Percentiles rank a stretch among this genome's conserved stretches.
These are phyloP conservation scores for Calocybe indica DNA, from an alignment of 768 basidiomycete species.

Conservation along the genomic window DNA sequence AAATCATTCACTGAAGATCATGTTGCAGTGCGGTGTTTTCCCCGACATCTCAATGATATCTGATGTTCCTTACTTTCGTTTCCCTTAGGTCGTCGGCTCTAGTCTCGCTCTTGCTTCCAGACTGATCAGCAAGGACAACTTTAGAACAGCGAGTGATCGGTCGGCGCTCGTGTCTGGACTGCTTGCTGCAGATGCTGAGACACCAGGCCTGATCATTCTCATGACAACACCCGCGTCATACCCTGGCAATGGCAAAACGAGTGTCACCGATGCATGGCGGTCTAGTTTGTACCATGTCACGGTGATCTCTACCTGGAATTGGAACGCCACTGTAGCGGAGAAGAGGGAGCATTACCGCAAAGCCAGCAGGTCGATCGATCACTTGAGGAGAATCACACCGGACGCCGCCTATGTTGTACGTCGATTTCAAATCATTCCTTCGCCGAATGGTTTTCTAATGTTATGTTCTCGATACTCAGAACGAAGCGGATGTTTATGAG, in stretches of 20 bases:
- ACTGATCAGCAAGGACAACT: slow-evolving; percentile 33
- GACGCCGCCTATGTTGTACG: slow-evolving; percentile 40
- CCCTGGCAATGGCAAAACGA: slow-evolving; percentile 27
- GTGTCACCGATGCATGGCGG: slow-evolving; percentile 40
- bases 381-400: slow-evolving; percentile 35
- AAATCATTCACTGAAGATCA: slow-evolving; percentile 27
- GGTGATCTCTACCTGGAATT: slow-evolving; percentile 36
- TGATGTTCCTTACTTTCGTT: not conserved
- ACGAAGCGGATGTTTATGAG: slow-evolving; percentile 44
- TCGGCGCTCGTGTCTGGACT: slow-evolving; percentile 29
- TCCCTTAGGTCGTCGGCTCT: slow-evolving; percentile 28
- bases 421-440: slow-evolving; percentile 2
- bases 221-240: slow-evolving; percentile 33
- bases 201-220: slow-evolving; percentile 36
- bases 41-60: not conserved
- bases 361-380: slow-evolving; percentile 31
- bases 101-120: slow-evolving; percentile 39
- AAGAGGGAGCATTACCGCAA: slow-evolving; percentile 25
- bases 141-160: slow-evolving; percentile 23
- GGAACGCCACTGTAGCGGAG: slow-evolving; percentile 34
- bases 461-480: slow-evolving; percentile 17
- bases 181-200: slow-evolving; percentile 25
- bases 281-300: slow-evolving; percentile 41
- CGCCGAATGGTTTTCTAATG: not conserved
- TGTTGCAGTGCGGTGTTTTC: slow-evolving; percentile 27